Evolutionary conservation across 2,329 filamentous ascomycete genomes (phyloP), one percentile per base, ranked within the genome.

Genomic region (Didymella pomorum): DNA sequence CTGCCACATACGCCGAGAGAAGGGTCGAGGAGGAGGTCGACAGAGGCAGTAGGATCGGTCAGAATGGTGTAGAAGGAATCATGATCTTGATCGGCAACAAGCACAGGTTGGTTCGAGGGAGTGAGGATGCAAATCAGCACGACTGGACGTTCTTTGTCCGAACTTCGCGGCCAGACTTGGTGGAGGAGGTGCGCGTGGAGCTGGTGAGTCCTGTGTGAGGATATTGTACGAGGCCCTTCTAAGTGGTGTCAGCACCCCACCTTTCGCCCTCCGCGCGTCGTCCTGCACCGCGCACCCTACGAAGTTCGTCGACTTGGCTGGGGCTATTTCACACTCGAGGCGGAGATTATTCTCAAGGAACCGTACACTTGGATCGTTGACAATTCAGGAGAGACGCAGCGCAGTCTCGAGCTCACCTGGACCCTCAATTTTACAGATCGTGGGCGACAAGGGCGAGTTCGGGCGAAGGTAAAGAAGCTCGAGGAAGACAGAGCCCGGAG

Each of bases 141-240:
- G 73, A 79, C 29, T 82, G 80, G 80, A 78, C 73, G 0, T 81
- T 82, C 60, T 82, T 82, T 61, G 77, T 82, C 6, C 62, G 71
- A n/a, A 70, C 75, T 0, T 78, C 75, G n/a, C 70, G 78, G 3
- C 74, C 71, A 10, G 79, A 81, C n/a, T 73, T 82, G 25, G 72
- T 82, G 9, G 71, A 80, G 52, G 72, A 80, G 56, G 76, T 82
- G 8, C 75, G 79, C 26, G 75, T 82, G 4, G 57, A 73, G 20
- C 44, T 77, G 50, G 65, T 71, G 26, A 14, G 65, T 50, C 1
- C 4, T 3, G 23, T n/a, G 3, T n/a, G n/a, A 3, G 6, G 23
- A 26, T 26, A 5, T 14, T 11, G 21, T 26, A 12, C 9, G 41
- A 43, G 14, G 12, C 21, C 18, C 14, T 43, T n/a, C 41, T 43